Evolutionary conservation across 2,329 filamentous ascomycete genomes (phyloP), one percentile per base, ranked within the genome.

Genomic region (Dactylonectria estremocensis): DNA sequence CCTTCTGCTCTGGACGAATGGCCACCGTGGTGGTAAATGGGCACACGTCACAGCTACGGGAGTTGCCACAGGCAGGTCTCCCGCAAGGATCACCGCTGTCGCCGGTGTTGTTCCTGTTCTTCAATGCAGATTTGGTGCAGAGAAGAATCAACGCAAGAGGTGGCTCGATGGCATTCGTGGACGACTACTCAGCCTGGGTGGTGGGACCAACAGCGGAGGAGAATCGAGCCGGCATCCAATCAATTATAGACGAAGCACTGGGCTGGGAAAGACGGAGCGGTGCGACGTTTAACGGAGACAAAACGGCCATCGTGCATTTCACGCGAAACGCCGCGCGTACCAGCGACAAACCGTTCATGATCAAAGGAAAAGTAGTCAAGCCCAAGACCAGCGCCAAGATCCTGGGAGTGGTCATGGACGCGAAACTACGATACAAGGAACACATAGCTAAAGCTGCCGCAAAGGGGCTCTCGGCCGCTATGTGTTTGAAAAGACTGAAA

Each of bases 71-170:
- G 24, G 55, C 22, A 28, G 53, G 14, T 16, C 35, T 67, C 22
- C 60, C 60, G 40, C 49, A 67, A 45, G 60, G 65, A 24, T 68
- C 66, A 16, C 68, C 66, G 14, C 66, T 68, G 16, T 70, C 68
- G 8, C 66, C 66, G 16, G 52, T 68, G 16, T 45, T 73, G 20
- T 74, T 74, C 48, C 63, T 74, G 31, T 80, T 80, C 72, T 81
- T 80, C 70, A 82, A 82, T 60, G 76, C 77, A 61, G 77, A 82
- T 62, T 74, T 82, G 13, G 76, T 82, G 7, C 66, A 82, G 61
- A 28, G 24, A 28, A 28, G 24, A 28, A 28, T 28, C 24, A 28
- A 28, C 24, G 24, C 35, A 5, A 16, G 14, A 13, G 35, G 35
- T 13, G 35, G 35, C 5, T 16, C 14, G 35, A 16, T 40, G 35